These are phyloP conservation scores for Chamaecyparis obtusa DNA, from an alignment of 75 land plant genomes.

Conservation along the genomic window DNA sequence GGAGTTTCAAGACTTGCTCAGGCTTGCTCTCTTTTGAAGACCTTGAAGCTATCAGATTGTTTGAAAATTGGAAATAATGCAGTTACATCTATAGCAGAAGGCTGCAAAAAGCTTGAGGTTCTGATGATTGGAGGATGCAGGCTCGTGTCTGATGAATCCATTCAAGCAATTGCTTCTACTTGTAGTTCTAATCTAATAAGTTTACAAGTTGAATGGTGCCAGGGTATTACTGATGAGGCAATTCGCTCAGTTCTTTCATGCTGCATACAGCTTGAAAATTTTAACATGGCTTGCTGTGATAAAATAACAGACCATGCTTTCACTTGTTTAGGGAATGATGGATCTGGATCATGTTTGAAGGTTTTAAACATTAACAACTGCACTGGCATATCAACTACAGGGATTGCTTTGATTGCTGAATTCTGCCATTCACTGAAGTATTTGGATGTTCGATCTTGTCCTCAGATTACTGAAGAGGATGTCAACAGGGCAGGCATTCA, in stretches of 20 bases:
- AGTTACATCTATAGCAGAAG: constrained; percentile 42
- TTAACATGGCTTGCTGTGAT: constrained; percentile 72
- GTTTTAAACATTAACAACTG: constrained; percentile 61
- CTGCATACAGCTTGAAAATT: constrained; percentile 52
- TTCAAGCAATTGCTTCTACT: constrained; percentile 38
- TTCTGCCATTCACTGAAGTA: constrained; percentile 48
- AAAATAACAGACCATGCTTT: constrained; percentile 74
- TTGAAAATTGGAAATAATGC: constrained; percentile 55
- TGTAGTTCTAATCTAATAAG: constrained; percentile 42
- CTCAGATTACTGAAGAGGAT: constrained; percentile 33
- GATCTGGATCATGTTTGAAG: constrained; percentile 33
- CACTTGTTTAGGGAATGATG: constrained; percentile 20
- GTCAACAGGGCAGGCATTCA: constrained; percentile 56
- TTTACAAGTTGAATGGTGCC: constrained; percentile 78
- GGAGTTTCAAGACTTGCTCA: constrained; percentile 52
- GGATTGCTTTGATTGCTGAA: constrained; percentile 39
- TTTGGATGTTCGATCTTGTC: constrained; percentile 71
- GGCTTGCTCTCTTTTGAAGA: constrained; percentile 43
- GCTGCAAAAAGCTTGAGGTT: constrained; percentile 66
- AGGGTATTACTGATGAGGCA: constrained; percentile 55
- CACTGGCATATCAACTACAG: constrained; percentile 53
- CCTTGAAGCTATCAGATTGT: constrained; percentile 68
- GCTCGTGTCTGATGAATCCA: constrained; percentile 57
- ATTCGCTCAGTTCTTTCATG: constrained; percentile 38
- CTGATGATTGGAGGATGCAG: constrained; percentile 82